Base-by-base conservation (phyloP, 768 basidiomycete species). In the Neoboletus subvelutipes region DNA sequence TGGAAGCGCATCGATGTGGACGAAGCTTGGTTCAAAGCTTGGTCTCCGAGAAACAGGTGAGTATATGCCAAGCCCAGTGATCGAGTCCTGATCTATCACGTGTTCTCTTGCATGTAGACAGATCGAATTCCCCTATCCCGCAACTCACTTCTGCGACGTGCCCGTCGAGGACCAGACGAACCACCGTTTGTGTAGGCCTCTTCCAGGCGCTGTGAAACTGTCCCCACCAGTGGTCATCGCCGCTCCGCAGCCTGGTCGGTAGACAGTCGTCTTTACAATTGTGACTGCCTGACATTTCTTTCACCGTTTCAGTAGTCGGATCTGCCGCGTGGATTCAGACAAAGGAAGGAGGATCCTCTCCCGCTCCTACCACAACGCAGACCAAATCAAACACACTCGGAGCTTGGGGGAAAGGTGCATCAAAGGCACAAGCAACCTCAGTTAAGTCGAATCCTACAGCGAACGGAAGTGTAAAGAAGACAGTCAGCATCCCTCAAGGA, bases 1-100 rank as follows among this genome's bases (percentile, higher is more conserved):
- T 81, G 79, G 79, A 82, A 80, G 62, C 73, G 77, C 12, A 70
- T 80, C 20, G 68, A 75, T 33, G 69, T 81, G 1, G 59, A 73
- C n/a, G 78, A 80, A 13, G 43, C 58, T 9, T 81, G 78, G 78
- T 80, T 80, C 67, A 57, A 57, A 1, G 52, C 34, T 13, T 73
- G 65, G 64, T 68, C 65, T 1, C 57, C 42, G 11, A 68, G 45
- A 0, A 70, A 70, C 42, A 57, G 37, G 77, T 72, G 34, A 34
- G 68, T 52, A 11, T 26, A 13, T 51, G 40, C 43, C 11, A 18
- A 20, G 6, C 24, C 0, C 18, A 34, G 13, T 17, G 42, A 50
- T 57, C 41, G 13, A 29, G 45, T 31, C 48, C 50, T 42, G 29
- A 51, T 61, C n/a, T 33, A 34, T 55, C 17, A 5, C 24, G 39